Percentiles rank a stretch among this genome's conserved stretches.
Conservation (phyloP, 179 eudicot species). For the Actinidia chinensis region DNA sequence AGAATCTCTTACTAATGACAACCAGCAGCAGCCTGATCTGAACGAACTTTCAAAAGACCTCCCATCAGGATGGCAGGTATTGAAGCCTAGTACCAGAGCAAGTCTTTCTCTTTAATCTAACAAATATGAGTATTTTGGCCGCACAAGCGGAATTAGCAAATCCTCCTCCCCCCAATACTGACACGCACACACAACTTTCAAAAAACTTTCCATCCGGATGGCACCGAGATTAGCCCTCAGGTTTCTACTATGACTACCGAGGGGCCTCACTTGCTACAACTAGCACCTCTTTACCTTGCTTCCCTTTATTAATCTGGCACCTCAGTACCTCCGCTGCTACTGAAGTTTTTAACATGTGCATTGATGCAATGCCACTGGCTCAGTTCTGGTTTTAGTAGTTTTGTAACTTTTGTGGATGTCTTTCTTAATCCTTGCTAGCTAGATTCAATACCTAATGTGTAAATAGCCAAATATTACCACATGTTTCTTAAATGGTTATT, state of each 20-base stretch:
- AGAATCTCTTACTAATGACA: constrained; percentile 33
- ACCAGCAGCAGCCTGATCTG: constrained; percentile 55
- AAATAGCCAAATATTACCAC: background rate
- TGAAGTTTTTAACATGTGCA: background rate
- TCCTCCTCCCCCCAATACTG: background rate
- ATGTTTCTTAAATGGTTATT: background rate
- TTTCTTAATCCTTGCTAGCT: background rate
- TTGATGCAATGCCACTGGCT: background rate
- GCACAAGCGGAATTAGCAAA: background rate
- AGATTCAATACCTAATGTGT: background rate
- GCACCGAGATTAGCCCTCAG: background rate
- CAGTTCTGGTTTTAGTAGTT: background rate
- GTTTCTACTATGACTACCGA: background rate
- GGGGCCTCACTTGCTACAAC: background rate
- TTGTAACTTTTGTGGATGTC: too few relatives aligned
- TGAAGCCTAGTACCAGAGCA: background rate
- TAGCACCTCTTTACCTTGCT: background rate
- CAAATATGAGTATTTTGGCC: background rate
- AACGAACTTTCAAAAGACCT: constrained; percentile 62
- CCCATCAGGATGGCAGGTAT: constrained; percentile 95
- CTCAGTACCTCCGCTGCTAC: background rate
- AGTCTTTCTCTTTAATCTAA: background rate
- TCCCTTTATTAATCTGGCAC: background rate
- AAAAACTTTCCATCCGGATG: background rate
- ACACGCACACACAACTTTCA: background rate